Evolutionary conservation across 2,329 filamentous ascomycete species (phyloP).

Genomic region (Neonectria coccinea): DNA sequence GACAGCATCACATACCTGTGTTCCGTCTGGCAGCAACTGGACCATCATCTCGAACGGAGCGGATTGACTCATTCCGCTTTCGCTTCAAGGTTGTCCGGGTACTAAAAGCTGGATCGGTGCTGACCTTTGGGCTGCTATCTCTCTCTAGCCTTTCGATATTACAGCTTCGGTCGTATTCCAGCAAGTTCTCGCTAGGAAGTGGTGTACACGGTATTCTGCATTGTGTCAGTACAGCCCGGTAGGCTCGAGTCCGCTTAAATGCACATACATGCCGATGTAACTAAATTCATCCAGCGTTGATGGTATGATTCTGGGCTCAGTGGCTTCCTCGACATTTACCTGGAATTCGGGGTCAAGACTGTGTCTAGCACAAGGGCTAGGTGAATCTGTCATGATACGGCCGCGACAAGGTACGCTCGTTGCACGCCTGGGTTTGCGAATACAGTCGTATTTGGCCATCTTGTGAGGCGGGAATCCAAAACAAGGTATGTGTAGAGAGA

Average conservation of each 20-base stretch:
- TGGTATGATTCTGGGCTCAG: background rate
- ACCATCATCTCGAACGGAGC: constrained; percentile 16
- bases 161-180: background rate
- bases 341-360: constrained; percentile 2
- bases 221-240: background rate
- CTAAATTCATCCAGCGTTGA: constrained; percentile 33
- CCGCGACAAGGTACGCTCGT: constrained; percentile 14
- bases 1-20: constrained; percentile 11
- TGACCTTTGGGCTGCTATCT: background rate
- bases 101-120: background rate
- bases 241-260: background rate
- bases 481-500: background rate
- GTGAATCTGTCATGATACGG: background rate
- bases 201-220: constrained; percentile 40
- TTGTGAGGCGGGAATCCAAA: background rate
- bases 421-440: constrained; percentile 1
- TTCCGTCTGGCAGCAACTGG: background rate
- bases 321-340: background rate
- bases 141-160: background rate
- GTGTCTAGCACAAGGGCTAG: constrained; percentile 2
- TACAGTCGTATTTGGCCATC: background rate
- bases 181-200: background rate
- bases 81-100: constrained; percentile 20
- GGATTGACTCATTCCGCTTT: constrained; percentile 36
- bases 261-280: constrained; percentile 32